Evolutionary conservation across 2,329 filamentous ascomycete species (phyloP).

Genomic region (Nakataea oryzae): DNA sequence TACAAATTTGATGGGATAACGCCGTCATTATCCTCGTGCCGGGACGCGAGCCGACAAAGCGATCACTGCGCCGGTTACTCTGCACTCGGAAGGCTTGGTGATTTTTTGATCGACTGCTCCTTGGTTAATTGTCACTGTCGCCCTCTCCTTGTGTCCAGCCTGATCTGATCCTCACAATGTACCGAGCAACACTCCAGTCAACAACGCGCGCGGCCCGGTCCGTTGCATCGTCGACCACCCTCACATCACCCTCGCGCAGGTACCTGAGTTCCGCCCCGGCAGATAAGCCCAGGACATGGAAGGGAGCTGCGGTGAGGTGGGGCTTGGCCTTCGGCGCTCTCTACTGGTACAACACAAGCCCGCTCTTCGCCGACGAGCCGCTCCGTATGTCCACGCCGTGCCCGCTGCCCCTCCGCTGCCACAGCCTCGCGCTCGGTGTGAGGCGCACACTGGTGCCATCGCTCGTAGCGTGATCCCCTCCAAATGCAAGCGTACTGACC

Average conservation of each 20-base stretch:
- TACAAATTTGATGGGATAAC: neutral
- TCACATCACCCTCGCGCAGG: constrained; percentile 32
- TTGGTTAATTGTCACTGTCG: constrained; percentile 4
- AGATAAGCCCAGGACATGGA: constrained; percentile 69
- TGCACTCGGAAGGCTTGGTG: neutral
- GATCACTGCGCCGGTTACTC: neutral
- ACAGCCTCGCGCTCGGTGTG: constrained; percentile 4
- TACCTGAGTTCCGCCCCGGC: constrained; percentile 45
- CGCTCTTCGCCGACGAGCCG: constrained; percentile 75
- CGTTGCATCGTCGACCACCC: constrained; percentile 25
- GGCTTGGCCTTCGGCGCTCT: constrained; percentile 65
- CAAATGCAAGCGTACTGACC: neutral
- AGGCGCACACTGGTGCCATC: constrained; percentile 3
- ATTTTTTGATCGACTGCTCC: neutral
- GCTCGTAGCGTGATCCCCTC: neutral
- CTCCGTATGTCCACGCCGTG: constrained; percentile 44
- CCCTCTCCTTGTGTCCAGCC: constrained; percentile 7
- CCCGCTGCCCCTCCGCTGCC: neutral
- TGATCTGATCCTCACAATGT: constrained; percentile 27
- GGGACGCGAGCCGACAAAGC: neutral
- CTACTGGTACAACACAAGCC: constrained; percentile 92
- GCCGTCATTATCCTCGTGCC: neutral
- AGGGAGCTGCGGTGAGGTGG: constrained; percentile 63
- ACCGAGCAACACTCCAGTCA: constrained; percentile 38
- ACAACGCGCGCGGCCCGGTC: constrained; percentile 32